Base-by-base conservation (phyloP, 768 basidiomycete species). In the Suillus luteus region DNA sequence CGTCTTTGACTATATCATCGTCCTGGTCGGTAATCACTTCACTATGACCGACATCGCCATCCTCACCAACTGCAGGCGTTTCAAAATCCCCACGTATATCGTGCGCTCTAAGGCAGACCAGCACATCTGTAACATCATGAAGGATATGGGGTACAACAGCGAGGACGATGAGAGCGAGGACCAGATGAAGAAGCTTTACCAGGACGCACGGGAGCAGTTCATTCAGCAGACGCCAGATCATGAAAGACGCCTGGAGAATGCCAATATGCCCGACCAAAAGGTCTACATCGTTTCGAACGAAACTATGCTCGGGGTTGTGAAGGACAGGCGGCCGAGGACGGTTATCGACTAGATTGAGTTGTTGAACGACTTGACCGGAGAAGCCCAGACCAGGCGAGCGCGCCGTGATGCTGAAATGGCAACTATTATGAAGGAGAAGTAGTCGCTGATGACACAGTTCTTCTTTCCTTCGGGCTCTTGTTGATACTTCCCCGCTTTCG, bases 61-160 rank as follows among this genome's bases (percentile, higher is more conserved):
- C 60, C 71, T 79, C 38, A 61, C 63, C 8, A 75, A 74, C 61
- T 74, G 71, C 60, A 68, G 61, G 35, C 70, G 67, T 4, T 76
- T 71, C 66, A 67, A 71, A 0, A 78, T 79, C 37, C 75, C 78
- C 4, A 69, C 70, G 0, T 75, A 72, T 55, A 74, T 78, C 41
- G 72, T 78, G 27, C 74, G 78, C 24, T 79, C 78, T 1, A 77
- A 79, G 65, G 68, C 79, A 1, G 76, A 78, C 51, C 73, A 72
- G 24, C 70, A 76, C 48, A 73, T 76, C 40, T 68, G 41, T 14
- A 69, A 72, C 57, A 44, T 75, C 44, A 68, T 72, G 69, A 64
- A 37, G 33, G 73, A 75, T 35, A 66, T 64, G 66, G 74, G 66
- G 40, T 75, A 73, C 5, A 70, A 73, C 43, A 72, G 67, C 10